These are phyloP conservation scores for Xylaria curta DNA, from an alignment of 495 filamentous ascomycete genomes.

Conservation along the genomic window DNA sequence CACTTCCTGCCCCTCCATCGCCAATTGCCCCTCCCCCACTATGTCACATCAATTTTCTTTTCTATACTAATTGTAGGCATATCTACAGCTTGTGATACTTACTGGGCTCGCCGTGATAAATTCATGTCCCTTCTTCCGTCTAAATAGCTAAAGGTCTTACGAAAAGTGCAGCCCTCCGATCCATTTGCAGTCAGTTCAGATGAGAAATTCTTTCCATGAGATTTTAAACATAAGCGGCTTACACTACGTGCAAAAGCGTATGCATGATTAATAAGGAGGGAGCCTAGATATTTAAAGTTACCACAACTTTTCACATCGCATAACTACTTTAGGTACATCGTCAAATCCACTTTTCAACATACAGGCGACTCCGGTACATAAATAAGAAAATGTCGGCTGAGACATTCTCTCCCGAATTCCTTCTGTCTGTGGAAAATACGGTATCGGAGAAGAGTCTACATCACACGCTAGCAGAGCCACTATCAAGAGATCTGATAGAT, in stretches of 20 bases:
- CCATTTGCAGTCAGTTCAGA: neutral
- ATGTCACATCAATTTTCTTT: conserved; percentile 27
- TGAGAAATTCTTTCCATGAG: neutral
- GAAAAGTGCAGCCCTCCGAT: neutral
- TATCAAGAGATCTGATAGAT: conserved; percentile 6
- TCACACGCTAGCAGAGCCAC: conserved; percentile 42
- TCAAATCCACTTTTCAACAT: neutral
- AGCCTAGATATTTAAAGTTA: neutral
- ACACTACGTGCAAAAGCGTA: neutral
- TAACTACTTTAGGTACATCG: neutral
- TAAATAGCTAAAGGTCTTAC: too few relatives aligned
- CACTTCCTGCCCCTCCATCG: conserved; percentile 8
- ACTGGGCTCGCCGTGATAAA: neutral
- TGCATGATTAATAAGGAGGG: neutral
- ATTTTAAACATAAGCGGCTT: neutral
- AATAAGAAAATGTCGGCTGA: neutral
- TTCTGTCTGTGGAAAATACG: conserved; percentile 10
- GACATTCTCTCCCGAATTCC: conserved; percentile 6
- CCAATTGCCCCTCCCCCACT: conserved; percentile 44
- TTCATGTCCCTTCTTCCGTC: neutral
- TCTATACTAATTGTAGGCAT: neutral
- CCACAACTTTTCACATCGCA: neutral
- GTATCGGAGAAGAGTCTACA: conserved; percentile 1
- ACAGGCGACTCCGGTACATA: too few relatives aligned
- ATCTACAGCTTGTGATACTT: neutral